Evolutionary conservation across 768 basidiomycete genomes (phyloP), one percentile per base, ranked within the genome.

Genomic region (Lyophyllum shimeji): DNA sequence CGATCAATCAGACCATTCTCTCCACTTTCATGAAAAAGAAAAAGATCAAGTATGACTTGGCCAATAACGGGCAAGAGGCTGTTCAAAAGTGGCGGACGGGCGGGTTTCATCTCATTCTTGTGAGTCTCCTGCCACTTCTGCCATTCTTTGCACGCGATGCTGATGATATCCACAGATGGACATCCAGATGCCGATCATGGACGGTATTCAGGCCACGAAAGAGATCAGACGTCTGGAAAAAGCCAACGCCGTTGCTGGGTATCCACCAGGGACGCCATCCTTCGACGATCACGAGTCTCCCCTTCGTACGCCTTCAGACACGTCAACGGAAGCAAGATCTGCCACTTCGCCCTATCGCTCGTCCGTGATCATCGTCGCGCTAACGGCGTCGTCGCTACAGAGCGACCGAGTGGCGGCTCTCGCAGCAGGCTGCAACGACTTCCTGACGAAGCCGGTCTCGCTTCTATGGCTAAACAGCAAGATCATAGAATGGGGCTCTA

Each of bases 161-260:
- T 57, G 43, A 61, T 23, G 8, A 17, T 13, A n/a, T 31, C 25
- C 56, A 3, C 61, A 98, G 96, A 99, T 99, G 97, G 97, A 99
- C 75, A 98, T 99, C 52, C 96, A 98, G 73, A 95, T 99, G 84
- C 97, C 97, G 8, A 87, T 98, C 63, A 98, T 97, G 91, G 93
- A 96, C 71, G 97, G 97, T 31, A 97, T 98, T 47, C 85, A 93
- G 67, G 97, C 97, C 7, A 99, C 97, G 3, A 95, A 94, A 64
- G 92, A 95, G 69, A 99, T 99, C 56, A 82, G 97, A 50, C 83
- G 86, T 52, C 71, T 95, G 42, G 96, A 98, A 68, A 88, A 85
- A 63, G 58, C 71, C 34, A 84, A 81, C 57, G 82, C 84, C 48
- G 75, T 82, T 46, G 82, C 85, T 44, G 87, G 85, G 7, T 88